These are phyloP conservation scores for Talaromyces sp. DNA, from an alignment of 2,329 filamentous ascomycete species.

Conservation along the genomic window DNA sequence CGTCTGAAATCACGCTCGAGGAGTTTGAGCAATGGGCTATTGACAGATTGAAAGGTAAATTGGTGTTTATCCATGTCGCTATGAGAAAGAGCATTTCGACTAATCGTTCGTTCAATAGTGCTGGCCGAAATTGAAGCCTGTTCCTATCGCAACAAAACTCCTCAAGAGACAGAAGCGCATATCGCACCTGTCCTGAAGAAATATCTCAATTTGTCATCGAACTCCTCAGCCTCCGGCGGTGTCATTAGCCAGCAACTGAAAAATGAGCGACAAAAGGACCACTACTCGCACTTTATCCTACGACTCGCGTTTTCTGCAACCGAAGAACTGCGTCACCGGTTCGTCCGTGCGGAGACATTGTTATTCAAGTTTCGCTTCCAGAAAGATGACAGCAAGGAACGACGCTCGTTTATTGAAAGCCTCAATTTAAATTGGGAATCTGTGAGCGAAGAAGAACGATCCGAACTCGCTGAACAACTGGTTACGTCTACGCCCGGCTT, in stretches of 20 bases:
- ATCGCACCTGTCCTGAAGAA: slow-evolving; percentile 87
- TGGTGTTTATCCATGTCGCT: neutral
- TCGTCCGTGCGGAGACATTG: slow-evolving; percentile 81
- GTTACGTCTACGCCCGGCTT: slow-evolving; percentile 54
- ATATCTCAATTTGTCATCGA: slow-evolving; percentile 75
- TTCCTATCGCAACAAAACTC: slow-evolving; percentile 85
- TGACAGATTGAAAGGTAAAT: slow-evolving; percentile 73
- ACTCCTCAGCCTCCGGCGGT: slow-evolving; percentile 59
- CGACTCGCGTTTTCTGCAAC: slow-evolving; percentile 88
- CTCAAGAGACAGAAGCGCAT: slow-evolving; percentile 75
- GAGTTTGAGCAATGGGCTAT: slow-evolving; percentile 99
- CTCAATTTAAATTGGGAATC: slow-evolving; percentile 81
- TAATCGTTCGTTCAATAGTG: slow-evolving; percentile 25
- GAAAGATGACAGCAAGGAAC: slow-evolving; percentile 70
- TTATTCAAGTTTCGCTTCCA: slow-evolving; percentile 81
- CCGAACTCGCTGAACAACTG: slow-evolving; percentile 61
- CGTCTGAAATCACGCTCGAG: slow-evolving; percentile 90
- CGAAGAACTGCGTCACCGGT: slow-evolving; percentile 83
- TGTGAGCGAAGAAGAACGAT: slow-evolving; percentile 76
- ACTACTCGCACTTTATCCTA: slow-evolving; percentile 97
- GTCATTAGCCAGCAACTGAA: slow-evolving; percentile 53
- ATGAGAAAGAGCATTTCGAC: slow-evolving; percentile 4
- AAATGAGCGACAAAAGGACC: slow-evolving; percentile 83
- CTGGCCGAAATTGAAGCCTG: slow-evolving; percentile 71
- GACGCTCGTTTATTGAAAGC: slow-evolving; percentile 69